Base-by-base conservation (phyloP, 768 basidiomycete species). In the Coprinopsis marcescibilis region DNA sequence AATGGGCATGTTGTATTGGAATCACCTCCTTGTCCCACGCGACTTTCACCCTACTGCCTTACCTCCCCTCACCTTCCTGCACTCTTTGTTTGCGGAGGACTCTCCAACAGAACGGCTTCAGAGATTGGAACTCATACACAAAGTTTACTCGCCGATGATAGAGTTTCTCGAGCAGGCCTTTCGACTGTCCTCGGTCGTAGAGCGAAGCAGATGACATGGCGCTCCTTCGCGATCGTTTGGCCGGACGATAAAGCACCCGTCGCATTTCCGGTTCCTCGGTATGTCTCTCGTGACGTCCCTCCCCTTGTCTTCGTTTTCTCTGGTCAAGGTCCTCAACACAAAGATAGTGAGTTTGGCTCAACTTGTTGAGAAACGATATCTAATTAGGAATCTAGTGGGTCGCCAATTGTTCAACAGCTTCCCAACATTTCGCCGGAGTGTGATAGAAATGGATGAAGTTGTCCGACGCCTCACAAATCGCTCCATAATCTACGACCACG, bases 1-100 rank as follows among this genome's bases (percentile, higher is more conserved):
- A 72, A 71, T 45, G 73, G 67, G 0, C 71, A 73, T 45, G 61
- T 57, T 15, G 61, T 75, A 19, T 37, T 73, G 7, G 64, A 72
- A 52, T 59, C 68, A 7, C 64, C 68, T 23, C 13, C 24, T n/a
- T 25, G 37, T 24, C 34, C 14, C 20, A 27, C 14, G 8, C 26
- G n/a, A n/a, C n/a, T n/a, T n/a, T n/a, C 12, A 35, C 13, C 7
- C 12, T 37, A 15, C 15, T 24, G 1, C 41, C 40, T 23, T 19
- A 14, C 15, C 11, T 26, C 23, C 35, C 50, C 45, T 37, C 6
- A 10, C 15, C 15, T 43, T 15, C 63, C 68, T 2, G 40, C 62
- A 13, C 54, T 71, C 4, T 36, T 70, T 27, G 47, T 67, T 17
- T 56, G 60, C 15, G 68, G 63, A 20, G 71, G 67, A 6, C 58